Base-by-base conservation (phyloP, 768 basidiomycete genomes). In the Boletus subparvulus region DNA sequence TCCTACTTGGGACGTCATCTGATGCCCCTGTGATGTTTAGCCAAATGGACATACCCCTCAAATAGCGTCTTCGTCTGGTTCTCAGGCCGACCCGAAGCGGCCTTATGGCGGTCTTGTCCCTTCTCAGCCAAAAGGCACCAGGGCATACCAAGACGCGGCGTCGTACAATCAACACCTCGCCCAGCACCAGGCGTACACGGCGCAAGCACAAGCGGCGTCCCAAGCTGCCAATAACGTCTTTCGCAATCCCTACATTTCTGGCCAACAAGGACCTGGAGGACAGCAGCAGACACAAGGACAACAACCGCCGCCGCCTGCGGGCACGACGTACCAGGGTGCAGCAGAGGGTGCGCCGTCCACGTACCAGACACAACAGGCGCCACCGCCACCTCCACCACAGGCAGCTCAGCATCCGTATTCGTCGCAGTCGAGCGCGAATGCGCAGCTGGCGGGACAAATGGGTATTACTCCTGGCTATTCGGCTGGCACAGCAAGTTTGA, bases 61-160 rank as follows among this genome's bases (percentile, higher is more conserved):
- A 44, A 56, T 69, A 12, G 16, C 70, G 16, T 57, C 72, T 16
- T 55, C 71, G 9, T 67, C 80, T 30, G 63, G 69, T 68, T 37
- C 69, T 50, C 55, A 71, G 4, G 58, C 80, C 35, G 89, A 92
- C 70, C 82, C 91, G 8, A 93, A 93, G 75, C 86, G 91, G 61
- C 92, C 92, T 10, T 98, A 94, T 68, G 96, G 96, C 28, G 95
- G 96, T 10, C 80, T 98, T 17, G 88, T 96, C 12, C 88, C 91
- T 3, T 89, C 89, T n/a, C 88, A 93, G 62, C 87, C 87, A 9
- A 92, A 93, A 69, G 88, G 89, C 12, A 86, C 88, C 21, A 78
- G 93, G 46, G 88, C 92, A 7, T 96, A 89, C 67, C 89, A 89
- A 64, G 95, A 98, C 69, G 94, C 96, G 1, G 92, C 93, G 9